Conservation (phyloP, 768 basidiomycete genomes). For the Podaxis rugospora region DNA sequence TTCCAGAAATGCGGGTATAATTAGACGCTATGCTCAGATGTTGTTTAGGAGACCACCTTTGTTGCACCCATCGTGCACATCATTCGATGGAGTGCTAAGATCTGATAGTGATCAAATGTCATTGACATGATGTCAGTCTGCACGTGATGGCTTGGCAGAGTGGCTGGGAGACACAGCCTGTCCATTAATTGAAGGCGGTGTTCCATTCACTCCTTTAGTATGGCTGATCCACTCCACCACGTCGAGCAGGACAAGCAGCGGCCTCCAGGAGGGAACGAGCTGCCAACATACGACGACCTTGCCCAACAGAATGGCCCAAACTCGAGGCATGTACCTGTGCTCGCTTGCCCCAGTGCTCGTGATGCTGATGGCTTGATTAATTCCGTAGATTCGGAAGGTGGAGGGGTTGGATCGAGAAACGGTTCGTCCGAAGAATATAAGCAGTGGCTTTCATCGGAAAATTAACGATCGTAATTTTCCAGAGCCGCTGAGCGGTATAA, state of each 20-base stretch:
- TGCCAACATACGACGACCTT: slow-evolving; percentile 82
- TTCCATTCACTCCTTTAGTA: slow-evolving; percentile 1
- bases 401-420: slow-evolving; percentile 87
- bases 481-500: slow-evolving; percentile 84
- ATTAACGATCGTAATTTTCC: slow-evolving; percentile 8
- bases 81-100: neutral
- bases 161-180: neutral
- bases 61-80: too few relatives aligned
- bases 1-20: too few relatives aligned
- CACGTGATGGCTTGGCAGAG: slow-evolving; percentile 18
- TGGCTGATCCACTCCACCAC: slow-evolving; percentile 20
- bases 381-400: slow-evolving; percentile 72
- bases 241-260: slow-evolving; percentile 41
- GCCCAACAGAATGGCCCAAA: slow-evolving; percentile 73
- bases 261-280: slow-evolving; percentile 40
- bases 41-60: neutral
- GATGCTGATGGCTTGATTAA: slow-evolving; percentile 1
- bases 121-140: neutral
- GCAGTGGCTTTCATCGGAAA: neutral
- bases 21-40: neutral
- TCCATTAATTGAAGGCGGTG: slow-evolving; percentile 18
- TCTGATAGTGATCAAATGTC: neutral
- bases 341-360: neutral
- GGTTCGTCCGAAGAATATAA: slow-evolving; percentile 36
- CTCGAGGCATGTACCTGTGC: slow-evolving; percentile 52